These are phyloP conservation scores for Colletotrichum camelliae DNA, from an alignment of 2,329 filamentous ascomycete genomes.

Conservation along the genomic window DNA sequence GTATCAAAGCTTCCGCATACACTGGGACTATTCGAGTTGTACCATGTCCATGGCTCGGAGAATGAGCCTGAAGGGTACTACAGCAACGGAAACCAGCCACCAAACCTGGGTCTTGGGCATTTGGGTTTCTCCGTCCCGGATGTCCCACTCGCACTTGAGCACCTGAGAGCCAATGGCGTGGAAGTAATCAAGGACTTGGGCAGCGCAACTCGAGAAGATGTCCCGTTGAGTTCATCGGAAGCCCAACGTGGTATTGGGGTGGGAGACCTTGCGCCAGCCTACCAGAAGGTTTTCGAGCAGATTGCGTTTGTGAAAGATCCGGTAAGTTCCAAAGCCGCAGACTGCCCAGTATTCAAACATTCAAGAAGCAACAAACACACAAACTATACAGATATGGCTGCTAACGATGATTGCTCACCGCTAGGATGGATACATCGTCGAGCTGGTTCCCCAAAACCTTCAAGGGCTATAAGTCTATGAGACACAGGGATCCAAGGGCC, in stretches of 20 bases:
- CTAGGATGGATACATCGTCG: neutral
- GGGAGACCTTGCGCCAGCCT: neutral
- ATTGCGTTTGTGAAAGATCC: neutral
- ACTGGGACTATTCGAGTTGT: rapidly evolving
- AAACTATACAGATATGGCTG: neutral
- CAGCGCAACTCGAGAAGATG: neutral
- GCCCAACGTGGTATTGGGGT: neutral
- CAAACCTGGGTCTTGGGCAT: neutral
- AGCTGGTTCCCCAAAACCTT: neutral
- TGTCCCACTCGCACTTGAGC: neutral
- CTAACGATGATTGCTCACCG: neutral
- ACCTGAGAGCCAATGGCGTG: neutral
- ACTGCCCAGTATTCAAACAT: too few relatives aligned
- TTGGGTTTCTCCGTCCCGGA: neutral
- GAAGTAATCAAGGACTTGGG: neutral
- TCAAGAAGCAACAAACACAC: too few relatives aligned
- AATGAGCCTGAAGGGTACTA: neutral
- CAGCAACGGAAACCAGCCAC: neutral
- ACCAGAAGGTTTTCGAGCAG: neutral
- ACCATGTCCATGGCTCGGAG: neutral
- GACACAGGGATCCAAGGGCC: too few relatives aligned
- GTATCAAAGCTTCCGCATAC: neutral
- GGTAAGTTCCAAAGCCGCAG: neutral
- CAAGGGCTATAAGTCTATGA: neutral
- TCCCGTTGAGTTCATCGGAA: neutral